These are phyloP conservation scores for Phytopythium vexans DNA, from an alignment of 352 stramenopile genomes.

Conservation along the genomic window DNA sequence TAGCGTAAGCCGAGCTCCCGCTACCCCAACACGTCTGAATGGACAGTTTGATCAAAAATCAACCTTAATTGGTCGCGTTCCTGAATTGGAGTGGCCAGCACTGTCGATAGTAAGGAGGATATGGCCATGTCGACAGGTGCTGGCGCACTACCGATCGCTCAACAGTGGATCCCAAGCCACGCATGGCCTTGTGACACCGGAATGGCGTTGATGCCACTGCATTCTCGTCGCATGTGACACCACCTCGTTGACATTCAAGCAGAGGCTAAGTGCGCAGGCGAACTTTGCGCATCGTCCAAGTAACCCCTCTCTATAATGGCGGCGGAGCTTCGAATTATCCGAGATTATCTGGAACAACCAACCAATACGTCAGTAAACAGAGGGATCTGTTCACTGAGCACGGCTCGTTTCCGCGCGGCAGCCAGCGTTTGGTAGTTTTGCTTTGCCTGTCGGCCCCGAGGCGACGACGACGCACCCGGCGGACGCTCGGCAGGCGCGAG, in stretches of 20 bases:
- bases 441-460: background rate
- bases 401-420: too few relatives aligned
- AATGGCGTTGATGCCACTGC: background rate
- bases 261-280: background rate
- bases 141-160: too few relatives aligned
- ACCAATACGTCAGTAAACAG: too few relatives aligned
- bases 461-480: background rate
- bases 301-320: too few relatives aligned
- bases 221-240: background rate
- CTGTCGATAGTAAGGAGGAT: too few relatives aligned
- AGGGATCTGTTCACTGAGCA: too few relatives aligned
- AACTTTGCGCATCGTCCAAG: background rate
- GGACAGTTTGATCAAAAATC: background rate
- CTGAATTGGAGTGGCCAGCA: background rate
- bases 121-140: too few relatives aligned
- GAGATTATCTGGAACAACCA: too few relatives aligned
- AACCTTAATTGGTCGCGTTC: background rate
- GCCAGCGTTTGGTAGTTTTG: too few relatives aligned
- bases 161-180: too few relatives aligned
- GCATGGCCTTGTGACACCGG: too few relatives aligned
- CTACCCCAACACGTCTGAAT: background rate
- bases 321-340: too few relatives aligned
- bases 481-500: background rate
- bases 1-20: constrained; percentile 82
- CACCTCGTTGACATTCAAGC: background rate